Percentiles rank a stretch among this genome's conserved stretches.
Conservation (phyloP, 2,329 filamentous ascomycete species). For the Aspergillus flavus region DNA sequence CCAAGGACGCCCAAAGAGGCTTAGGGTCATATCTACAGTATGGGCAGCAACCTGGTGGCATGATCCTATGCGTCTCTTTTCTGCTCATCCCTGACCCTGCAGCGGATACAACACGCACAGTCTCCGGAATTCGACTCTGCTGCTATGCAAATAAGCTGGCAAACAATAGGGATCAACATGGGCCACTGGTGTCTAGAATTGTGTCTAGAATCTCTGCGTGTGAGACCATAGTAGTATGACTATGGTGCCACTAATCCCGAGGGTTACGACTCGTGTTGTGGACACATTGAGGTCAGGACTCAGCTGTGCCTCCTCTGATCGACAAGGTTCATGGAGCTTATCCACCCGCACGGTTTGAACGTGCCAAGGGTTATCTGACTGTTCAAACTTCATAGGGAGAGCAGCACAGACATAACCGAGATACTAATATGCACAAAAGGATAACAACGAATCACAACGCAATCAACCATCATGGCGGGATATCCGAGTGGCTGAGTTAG, state of each 20-base stretch:
- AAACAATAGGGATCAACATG: neutral
- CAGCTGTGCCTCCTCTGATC: neutral
- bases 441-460: neutral
- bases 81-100: neutral
- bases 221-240: neutral
- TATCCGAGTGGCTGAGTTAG: slow-evolving; percentile 3
- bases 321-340: neutral
- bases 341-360: neutral
- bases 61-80: neutral
- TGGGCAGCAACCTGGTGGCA: neutral
- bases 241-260: neutral
- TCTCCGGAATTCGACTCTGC: neutral
- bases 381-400: neutral
- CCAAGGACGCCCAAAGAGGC: neutral
- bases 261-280: neutral
- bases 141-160: neutral
- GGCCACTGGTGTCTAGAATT: neutral
- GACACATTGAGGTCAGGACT: neutral
- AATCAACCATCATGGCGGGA: neutral
- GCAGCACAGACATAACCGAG: slow-evolving; percentile 3
- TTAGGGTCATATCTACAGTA: neutral
- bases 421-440: neutral
- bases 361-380: neutral
- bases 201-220: neutral
- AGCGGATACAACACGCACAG: neutral